phyloP scores from a whole-genome alignment of 345 rosid species.

The Excoecaria cochinchinensis region DNA sequence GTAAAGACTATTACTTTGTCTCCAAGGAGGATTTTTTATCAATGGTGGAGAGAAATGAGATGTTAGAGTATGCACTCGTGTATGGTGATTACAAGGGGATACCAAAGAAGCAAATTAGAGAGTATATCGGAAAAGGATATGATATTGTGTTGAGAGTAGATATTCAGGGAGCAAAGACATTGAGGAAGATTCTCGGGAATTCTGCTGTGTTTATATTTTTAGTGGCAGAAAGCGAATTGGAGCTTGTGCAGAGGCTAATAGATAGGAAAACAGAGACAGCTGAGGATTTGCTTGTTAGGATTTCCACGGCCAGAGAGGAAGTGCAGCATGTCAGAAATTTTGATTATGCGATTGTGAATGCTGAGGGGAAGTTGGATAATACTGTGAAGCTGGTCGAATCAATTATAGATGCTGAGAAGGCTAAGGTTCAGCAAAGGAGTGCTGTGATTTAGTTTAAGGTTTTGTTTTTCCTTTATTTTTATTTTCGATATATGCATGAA shows the following conservation, averaged over 20 bases:
- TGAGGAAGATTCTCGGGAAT: slow-evolving; percentile 63
- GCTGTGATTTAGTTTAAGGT: slow-evolving; percentile 42
- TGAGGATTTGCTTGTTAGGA: slow-evolving; percentile 74
- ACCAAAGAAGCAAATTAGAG: slow-evolving; percentile 76
- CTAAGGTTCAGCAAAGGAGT: slow-evolving; percentile 66
- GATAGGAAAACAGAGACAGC: slow-evolving; percentile 77
- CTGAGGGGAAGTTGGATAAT: slow-evolving; percentile 69
- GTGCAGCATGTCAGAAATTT: slow-evolving; percentile 59
- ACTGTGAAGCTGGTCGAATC: slow-evolving; percentile 66
- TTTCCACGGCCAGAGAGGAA: slow-evolving; percentile 84
- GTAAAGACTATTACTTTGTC: slow-evolving; percentile 77
- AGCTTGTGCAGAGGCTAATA: slow-evolving; percentile 79
- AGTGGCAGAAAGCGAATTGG: slow-evolving; percentile 79
- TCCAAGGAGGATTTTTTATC: slow-evolving; percentile 62
- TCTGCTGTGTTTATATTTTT: slow-evolving; percentile 79
- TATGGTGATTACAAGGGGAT: slow-evolving; percentile 94
- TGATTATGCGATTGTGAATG: slow-evolving; percentile 84
- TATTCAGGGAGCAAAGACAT: slow-evolving; percentile 79
- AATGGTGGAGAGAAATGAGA: slow-evolving; percentile 70
- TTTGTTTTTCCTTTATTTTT: slow-evolving; percentile 2
- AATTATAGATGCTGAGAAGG: slow-evolving; percentile 91
- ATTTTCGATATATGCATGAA: slow-evolving; percentile 8
- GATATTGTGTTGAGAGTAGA: slow-evolving; percentile 87
- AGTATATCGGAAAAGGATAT: slow-evolving; percentile 64
- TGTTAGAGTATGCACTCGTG: slow-evolving; percentile 82